Conservation (phyloP, 805 yeast species). For the Nakazawaea ambrosiae region DNA sequence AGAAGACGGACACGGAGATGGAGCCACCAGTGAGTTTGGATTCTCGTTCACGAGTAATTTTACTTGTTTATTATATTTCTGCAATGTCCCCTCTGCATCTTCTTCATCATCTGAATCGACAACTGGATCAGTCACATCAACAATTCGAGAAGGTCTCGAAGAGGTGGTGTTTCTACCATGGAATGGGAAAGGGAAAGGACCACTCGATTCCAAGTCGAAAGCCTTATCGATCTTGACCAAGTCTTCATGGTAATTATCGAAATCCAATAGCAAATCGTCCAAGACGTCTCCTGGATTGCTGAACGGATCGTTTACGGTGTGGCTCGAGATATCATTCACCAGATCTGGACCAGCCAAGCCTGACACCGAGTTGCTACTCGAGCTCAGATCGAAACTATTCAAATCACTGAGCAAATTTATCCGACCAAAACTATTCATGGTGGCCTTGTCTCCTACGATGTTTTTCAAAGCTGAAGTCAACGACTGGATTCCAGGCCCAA, state of each 20-base stretch:
- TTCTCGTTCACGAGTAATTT: neutral
- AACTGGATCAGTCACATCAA: conserved; percentile 2
- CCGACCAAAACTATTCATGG: neutral
- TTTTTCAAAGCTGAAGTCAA: conserved; percentile 7
- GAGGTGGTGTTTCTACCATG: neutral
- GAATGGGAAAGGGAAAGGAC: neutral
- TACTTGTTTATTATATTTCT: conserved; percentile 1
- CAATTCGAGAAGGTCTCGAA: neutral
- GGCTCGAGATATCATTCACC: neutral
- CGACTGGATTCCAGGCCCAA: conserved; percentile 7
- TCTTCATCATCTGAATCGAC: conserved; percentile 8
- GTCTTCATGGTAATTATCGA: conserved; percentile 8
- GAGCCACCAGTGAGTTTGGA: too few relatives aligned
- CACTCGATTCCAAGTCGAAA: conserved; percentile 1
- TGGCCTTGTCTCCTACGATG: neutral
- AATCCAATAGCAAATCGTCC: conserved; percentile 5
- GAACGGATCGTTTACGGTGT: neutral
- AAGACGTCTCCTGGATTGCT: neutral
- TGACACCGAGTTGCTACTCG: neutral
- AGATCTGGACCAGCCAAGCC: neutral
- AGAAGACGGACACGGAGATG: too few relatives aligned
- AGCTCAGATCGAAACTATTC: neutral
- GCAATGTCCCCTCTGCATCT: conserved; percentile 11
- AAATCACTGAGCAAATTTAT: conserved; percentile 3
- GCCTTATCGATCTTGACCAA: conserved; percentile 7